phyloP scores from a whole-genome alignment of 2,329 filamentous ascomycete species.

The Claviceps citrina region DNA sequence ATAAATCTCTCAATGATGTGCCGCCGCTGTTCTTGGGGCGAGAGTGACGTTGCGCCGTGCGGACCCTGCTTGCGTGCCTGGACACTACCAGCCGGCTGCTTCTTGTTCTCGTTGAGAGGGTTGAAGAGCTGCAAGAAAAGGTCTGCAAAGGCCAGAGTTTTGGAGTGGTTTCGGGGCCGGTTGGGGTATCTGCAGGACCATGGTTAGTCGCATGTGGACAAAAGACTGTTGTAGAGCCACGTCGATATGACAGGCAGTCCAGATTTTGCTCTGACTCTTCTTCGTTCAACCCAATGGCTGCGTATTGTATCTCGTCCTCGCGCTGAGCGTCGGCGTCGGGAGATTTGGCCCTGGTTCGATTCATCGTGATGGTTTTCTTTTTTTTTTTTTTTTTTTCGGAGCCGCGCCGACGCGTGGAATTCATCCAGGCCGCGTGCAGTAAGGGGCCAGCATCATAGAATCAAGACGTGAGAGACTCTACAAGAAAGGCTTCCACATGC shows the following conservation, averaged over 20 bases:
- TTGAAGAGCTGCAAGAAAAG: conserved; percentile 70
- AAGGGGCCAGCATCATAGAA: not conserved
- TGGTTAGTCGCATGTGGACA: not conserved
- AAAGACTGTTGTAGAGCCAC: not conserved
- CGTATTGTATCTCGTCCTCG: conserved; percentile 39
- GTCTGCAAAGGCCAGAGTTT: conserved; percentile 69
- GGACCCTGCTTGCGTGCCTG: conserved; percentile 42
- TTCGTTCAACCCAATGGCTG: conserved; percentile 20
- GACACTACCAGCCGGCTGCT: conserved; percentile 45
- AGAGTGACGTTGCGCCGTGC: conserved; percentile 40
- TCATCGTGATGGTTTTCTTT: not conserved
- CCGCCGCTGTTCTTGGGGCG: conserved; percentile 62
- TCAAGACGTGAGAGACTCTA: too few relatives aligned
- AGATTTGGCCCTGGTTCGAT: conserved; percentile 9
- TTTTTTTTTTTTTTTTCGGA: not conserved
- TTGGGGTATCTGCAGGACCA: conserved; percentile 52
- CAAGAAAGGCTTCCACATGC: too few relatives aligned
- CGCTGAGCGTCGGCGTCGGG: conserved; percentile 27
- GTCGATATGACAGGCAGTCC: not conserved
- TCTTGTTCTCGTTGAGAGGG: conserved; percentile 62
- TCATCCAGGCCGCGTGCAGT: not conserved
- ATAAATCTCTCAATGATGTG: conserved; percentile 80
- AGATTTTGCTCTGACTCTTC: conserved; percentile 32
- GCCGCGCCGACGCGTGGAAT: not conserved
- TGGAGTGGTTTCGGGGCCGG: conserved; percentile 63